Evolutionary conservation across 345 rosid genomes (phyloP).

Genomic region (Salix suchowensis): DNA sequence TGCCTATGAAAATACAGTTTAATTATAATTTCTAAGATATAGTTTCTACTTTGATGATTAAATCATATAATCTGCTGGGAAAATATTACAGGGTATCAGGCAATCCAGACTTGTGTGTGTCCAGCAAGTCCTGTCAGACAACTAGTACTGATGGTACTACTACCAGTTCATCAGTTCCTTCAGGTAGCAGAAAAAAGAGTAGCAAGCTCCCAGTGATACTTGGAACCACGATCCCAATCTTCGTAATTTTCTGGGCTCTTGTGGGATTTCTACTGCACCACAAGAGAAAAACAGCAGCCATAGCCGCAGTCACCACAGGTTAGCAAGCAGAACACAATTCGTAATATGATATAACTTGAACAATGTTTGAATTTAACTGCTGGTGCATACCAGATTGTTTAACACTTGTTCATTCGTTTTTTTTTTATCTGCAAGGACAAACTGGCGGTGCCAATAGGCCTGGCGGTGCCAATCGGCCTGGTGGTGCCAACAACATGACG

Average conservation of each 20-base stretch:
- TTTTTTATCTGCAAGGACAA: slow-evolving; percentile 5
- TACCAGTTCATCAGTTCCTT: not conserved
- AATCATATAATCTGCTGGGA: not conserved
- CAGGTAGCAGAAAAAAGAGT: slow-evolving; percentile 15
- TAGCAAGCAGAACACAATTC: not conserved
- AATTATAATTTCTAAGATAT: not conserved
- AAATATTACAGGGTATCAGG: slow-evolving; percentile 14
- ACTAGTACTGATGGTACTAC: not conserved
- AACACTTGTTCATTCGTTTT: not conserved
- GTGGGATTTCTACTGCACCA: slow-evolving; percentile 24
- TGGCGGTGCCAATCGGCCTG: slow-evolving; percentile 11
- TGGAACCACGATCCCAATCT: slow-evolving; percentile 35
- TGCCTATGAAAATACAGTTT: not conserved
- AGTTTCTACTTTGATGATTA: not conserved
- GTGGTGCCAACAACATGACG: slow-evolving; percentile 2
- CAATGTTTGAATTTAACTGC: too few species aligned
- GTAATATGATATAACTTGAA: not conserved
- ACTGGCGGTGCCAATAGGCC: slow-evolving; percentile 11
- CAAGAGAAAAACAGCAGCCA: slow-evolving; percentile 34
- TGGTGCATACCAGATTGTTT: too few species aligned
- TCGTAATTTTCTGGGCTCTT: slow-evolving; percentile 29
- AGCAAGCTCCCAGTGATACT: slow-evolving; percentile 35
- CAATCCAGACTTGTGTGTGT: slow-evolving; percentile 23
- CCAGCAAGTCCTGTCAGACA: slow-evolving; percentile 30
- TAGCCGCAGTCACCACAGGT: slow-evolving; percentile 16